Conservation (phyloP, 2,329 filamentous ascomycete species). For the Trichoderma koningiopsis region DNA sequence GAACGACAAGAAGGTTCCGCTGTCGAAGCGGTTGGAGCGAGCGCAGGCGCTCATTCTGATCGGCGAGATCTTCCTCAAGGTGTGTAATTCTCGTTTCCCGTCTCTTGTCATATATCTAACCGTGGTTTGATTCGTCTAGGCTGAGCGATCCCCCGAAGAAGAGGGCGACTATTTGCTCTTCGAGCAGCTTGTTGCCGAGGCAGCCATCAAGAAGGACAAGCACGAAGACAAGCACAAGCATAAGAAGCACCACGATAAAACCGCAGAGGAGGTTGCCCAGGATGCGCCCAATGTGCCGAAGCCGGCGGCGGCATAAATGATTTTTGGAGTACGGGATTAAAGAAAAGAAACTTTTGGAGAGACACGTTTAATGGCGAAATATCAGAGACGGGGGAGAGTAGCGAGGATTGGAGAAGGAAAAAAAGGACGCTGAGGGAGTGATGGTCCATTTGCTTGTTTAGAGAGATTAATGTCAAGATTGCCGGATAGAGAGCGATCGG, state of each 20-base stretch:
- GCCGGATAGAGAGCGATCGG: constrained; percentile 26
- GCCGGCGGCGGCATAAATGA: constrained; percentile 10
- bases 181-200: constrained; percentile 95
- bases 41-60: constrained; percentile 87
- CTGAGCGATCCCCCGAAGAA: constrained; percentile 86
- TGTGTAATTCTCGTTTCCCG: constrained; percentile 44
- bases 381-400: neutral
- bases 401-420: neutral
- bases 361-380: neutral
- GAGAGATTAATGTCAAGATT: constrained; percentile 20
- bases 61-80: constrained; percentile 86
- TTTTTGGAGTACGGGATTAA: neutral
- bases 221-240: constrained; percentile 69
- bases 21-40: constrained; percentile 85
- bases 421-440: neutral
- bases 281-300: constrained; percentile 34
- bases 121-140: constrained; percentile 51
- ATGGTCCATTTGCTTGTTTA: constrained; percentile 19
- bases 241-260: constrained; percentile 44
- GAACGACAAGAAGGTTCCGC: constrained; percentile 73
- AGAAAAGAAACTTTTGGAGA: neutral
- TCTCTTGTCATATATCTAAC: constrained; percentile 14
- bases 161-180: constrained; percentile 99
- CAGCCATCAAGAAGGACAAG: constrained; percentile 91
- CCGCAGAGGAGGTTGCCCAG: constrained; percentile 33